Evolutionary conservation across 2,329 filamentous ascomycete genomes (phyloP), one percentile per base, ranked within the genome.

Genomic region (Colletotrichum sublineola): DNA sequence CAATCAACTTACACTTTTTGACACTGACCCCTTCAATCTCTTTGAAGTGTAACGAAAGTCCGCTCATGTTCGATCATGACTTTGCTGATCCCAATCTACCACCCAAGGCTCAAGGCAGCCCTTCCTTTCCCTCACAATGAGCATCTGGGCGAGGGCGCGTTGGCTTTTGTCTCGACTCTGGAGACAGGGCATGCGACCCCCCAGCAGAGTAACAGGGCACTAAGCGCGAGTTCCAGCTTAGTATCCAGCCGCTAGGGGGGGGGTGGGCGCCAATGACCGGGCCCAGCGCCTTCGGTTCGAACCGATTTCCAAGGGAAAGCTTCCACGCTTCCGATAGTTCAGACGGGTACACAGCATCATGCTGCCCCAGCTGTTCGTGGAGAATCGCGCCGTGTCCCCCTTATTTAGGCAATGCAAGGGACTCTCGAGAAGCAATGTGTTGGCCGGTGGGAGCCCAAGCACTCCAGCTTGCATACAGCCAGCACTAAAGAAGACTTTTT

Each of bases 41-140:
- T 58, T 20, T 31, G 69, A 48, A 61, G 40, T 69, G 58, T 44
- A 36, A 69, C 60, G 29, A 20, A 36, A 60, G 44, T 55, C 56
- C 46, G 53, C 42, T 36, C 58, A 50, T 64, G 44, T 50, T 64
- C 53, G 57, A 66, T 57, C 46, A 38, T 46, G 3, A 53, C 38
- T 68, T 42, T 42, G 69, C 57, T 72, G 69, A 72, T 72, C 69
- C 60, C 53, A 72, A 64, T 64, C 40, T 60, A 31, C 53, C 52
- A 58, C 57, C 65, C 53, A 60, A 65, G 69, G 65, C 68, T 24
- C 24, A 24, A 44, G 63, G 24, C 24, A 24, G 24, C 24, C 65
- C 63, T 63, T 58, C 24, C 20, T 15, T 53, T 20, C 31, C 29
- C 56, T 40, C 46, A 42, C 33, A 56, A 48, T 18, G 48, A 58